Evolutionary conservation across 116 monocot genomes (phyloP), one percentile per base, ranked within the genome.

Genomic region (Posidonia oceanica): DNA sequence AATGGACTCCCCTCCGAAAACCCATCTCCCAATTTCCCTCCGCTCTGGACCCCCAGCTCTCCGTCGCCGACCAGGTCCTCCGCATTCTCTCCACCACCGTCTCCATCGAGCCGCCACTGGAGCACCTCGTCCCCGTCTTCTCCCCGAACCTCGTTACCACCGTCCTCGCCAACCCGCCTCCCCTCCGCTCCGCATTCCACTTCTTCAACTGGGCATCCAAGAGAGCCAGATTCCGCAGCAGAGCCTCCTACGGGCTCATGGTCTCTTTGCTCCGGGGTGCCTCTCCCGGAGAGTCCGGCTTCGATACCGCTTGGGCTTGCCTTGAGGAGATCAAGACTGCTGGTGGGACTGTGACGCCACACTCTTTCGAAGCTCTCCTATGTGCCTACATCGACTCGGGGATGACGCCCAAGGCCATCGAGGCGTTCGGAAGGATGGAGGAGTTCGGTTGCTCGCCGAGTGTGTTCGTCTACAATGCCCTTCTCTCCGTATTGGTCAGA

Each of bases 391-490:
- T 69, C 0, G 69, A 63, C 23, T 59, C 77, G 2, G 87, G 85
- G 21, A 41, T 58, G 36, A 17, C 77, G 5, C 76, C 74, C n/a
- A 68, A 78, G 54, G 92, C 89, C 54, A 62, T 96, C 44, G 89
- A 83, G 68, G 70, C 77, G 6, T 96, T 91, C 69, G 77, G 61
- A 57, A 72, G 81, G 54, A 91, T 96, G 96, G 63, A 51, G 29
- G 89, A 87, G 5, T 96, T 87, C 69, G 72, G 70, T 12, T 71
- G 61, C 74, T 68, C 54, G 16, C 92, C 89, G 17, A 85, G 76
- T 68, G 79, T 84, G 3, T 85, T 83, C 70, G 72, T 87, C 36
- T 89, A 85, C 80, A 89, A 89, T 71, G 74, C 87, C 7, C 7
- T 89, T 21, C 76, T 91, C 38, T 61, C 66, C 37, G 55, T 81